Evolutionary conservation across 345 rosid species (phyloP), one percentile per base, ranked within the genome.

Genomic region (Eucalyptus polybractea): DNA sequence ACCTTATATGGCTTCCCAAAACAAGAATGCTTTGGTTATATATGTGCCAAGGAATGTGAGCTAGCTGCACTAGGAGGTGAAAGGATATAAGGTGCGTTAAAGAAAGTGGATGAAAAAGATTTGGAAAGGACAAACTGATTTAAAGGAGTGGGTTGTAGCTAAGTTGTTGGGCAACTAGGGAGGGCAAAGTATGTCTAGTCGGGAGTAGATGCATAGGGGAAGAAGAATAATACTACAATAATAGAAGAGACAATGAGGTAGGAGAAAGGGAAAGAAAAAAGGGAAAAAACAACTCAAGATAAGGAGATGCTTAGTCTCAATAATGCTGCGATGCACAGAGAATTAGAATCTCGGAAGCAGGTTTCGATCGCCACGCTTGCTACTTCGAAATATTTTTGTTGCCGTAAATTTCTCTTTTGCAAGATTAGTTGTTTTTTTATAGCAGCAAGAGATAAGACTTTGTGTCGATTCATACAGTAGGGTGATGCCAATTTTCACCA

Each of bases 251-350:
- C 90, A 88, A 92, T 91, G 92, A 90, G 93, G 92, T 83, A 88
- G 31, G n/a, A 22, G 56, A 76, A 40, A 21, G 42, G 83, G 27
- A 37, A 37, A 10, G 24, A 21, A 3, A 76, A 76, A 76, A 7
- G 29, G 3, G 3, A 53, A 37, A 49, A 37, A 65, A 90, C 83
- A 93, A 56, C 88, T 88, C 47, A 87, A 67, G 93, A 92, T 92
- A 93, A 86, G 80, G 93, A 94, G 96, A 95, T 94, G 95, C 95
- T 93, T 92, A 91, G 72, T 88, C 88, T 93, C 96, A 94, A 94
- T 92, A 95, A 93, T 94, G 95, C 87, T 88, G 44, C 83, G 92
- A 90, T 89, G 88, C 88, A 91, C 72, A 72, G 93, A 88, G 94
- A 95, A 92, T 93, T 93, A 90, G 95, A 94, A 95, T 95, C 92